A percentile compares a stretch with the other conserved stretches of the same genome.
These are phyloP conservation scores for Barnettozyma siamensis DNA, from an alignment of 805 yeast genomes.

Conservation along the genomic window DNA sequence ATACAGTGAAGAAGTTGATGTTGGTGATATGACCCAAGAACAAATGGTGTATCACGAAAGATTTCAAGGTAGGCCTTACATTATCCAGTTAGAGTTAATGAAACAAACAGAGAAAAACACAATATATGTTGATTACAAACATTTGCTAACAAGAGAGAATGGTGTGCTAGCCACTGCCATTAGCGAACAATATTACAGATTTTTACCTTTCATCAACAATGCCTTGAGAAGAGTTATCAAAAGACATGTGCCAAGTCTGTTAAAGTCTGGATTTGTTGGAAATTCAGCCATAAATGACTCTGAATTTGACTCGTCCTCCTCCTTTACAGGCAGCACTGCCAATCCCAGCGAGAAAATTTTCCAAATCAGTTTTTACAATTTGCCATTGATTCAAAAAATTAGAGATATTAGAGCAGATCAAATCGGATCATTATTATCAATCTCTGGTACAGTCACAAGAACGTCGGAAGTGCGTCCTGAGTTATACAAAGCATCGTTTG, in stretches of 20 bases:
- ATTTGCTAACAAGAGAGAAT: slow-evolving; percentile 66
- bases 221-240: slow-evolving; percentile 72
- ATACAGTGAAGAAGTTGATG: slow-evolving; percentile 38
- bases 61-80: slow-evolving; percentile 54
- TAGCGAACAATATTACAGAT: slow-evolving; percentile 86
- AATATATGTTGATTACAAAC: slow-evolving; percentile 79
- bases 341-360: slow-evolving; percentile 61
- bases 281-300: slow-evolving; percentile 24
- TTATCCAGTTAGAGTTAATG: slow-evolving; percentile 80
- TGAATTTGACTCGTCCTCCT: slow-evolving; percentile 32
- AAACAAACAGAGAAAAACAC: slow-evolving; percentile 69
- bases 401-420: slow-evolving; percentile 88
- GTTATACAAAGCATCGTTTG: slow-evolving; percentile 76
- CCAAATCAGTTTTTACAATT: slow-evolving; percentile 82
- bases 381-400: slow-evolving; percentile 77
- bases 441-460: slow-evolving; percentile 93
- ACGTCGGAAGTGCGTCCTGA: slow-evolving; percentile 97
- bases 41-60: slow-evolving; percentile 30
- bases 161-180: slow-evolving; percentile 89
- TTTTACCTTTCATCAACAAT: slow-evolving; percentile 73
- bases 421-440: slow-evolving; percentile 76
- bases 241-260: slow-evolving; percentile 66
- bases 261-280: slow-evolving; percentile 39
- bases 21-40: slow-evolving; percentile 25
- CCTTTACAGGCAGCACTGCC: slow-evolving; percentile 33